These are phyloP conservation scores for Plenodomus tracheiphilus DNA, from an alignment of 2,329 filamentous ascomycete genomes.

Conservation along the genomic window DNA sequence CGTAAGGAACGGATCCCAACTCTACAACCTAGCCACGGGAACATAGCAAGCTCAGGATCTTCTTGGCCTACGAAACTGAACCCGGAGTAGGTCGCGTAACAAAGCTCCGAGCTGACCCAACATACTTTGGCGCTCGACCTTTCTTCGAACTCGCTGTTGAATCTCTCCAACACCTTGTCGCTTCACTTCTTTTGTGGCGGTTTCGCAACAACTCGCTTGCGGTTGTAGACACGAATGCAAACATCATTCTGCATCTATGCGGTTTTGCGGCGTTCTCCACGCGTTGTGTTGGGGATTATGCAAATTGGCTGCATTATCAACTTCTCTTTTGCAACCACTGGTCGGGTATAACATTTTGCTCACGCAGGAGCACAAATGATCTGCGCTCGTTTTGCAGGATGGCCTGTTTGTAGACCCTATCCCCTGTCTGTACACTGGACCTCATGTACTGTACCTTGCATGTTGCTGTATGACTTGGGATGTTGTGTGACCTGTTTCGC, in stretches of 20 bases:
- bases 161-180: not conserved
- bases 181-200: not conserved
- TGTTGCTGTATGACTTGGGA: not conserved
- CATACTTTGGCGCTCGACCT: not conserved
- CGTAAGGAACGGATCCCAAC: too few species aligned
- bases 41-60: too few species aligned
- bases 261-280: not conserved
- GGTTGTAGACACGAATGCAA: not conserved
- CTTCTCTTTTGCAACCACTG: not conserved
- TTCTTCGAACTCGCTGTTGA: not conserved
- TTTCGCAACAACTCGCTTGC: not conserved
- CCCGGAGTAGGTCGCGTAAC: too few species aligned
- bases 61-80: too few species aligned
- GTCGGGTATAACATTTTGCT: too few species aligned
- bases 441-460: not conserved
- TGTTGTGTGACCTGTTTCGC: not conserved
- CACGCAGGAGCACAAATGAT: too few species aligned
- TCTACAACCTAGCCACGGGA: too few species aligned
- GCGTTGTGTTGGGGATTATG: not conserved
- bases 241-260: not conserved
- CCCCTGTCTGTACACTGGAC: not conserved
- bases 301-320: not conserved
- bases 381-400: not conserved
- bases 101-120: too few species aligned
- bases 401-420: not conserved